Evolutionary conservation across 2,329 filamentous ascomycete species (phyloP).

Genomic region (Aspergillus neotritici): DNA sequence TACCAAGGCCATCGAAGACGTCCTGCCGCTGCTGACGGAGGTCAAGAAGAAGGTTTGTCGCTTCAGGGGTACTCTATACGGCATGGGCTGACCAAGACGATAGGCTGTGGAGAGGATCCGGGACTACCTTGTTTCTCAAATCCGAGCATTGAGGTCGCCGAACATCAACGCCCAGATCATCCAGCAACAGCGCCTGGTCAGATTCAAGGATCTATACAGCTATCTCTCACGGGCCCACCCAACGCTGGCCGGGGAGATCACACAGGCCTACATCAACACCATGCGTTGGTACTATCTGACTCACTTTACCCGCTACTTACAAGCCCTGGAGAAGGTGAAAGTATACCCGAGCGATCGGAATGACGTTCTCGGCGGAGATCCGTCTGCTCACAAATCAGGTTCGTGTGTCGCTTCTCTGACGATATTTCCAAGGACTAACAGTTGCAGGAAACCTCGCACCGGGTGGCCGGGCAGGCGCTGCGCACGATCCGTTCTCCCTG

Average conservation of each 20-base stretch:
- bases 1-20: conserved; percentile 73
- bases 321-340: conserved; percentile 76
- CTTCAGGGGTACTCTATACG: background rate
- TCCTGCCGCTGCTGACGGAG: conserved; percentile 78
- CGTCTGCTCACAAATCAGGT: conserved; percentile 58
- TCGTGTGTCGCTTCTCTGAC: conserved; percentile 12
- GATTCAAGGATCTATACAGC: conserved; percentile 78
- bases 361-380: conserved; percentile 76
- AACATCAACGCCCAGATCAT: conserved; percentile 97
- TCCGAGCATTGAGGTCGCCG: conserved; percentile 87
- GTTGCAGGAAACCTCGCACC: conserved; percentile 32
- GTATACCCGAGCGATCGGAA: conserved; percentile 76
- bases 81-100: conserved; percentile 7
- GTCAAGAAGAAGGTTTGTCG: conserved; percentile 65
- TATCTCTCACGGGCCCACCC: conserved; percentile 81
- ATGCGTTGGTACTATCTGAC: conserved; percentile 98
- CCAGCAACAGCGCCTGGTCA: conserved; percentile 84
- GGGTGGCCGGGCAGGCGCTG: conserved; percentile 33
- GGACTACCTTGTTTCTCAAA: conserved; percentile 89
- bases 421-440: conserved; percentile 8
- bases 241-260: conserved; percentile 81
- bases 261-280: conserved; percentile 90
- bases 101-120: conserved; percentile 87
- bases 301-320: conserved; percentile 83
- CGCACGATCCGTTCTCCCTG: conserved; percentile 80